Evolutionary conservation across 441 rosid species (phyloP), one percentile per base, ranked within the genome.

Genomic region (Erodium moschatum): DNA sequence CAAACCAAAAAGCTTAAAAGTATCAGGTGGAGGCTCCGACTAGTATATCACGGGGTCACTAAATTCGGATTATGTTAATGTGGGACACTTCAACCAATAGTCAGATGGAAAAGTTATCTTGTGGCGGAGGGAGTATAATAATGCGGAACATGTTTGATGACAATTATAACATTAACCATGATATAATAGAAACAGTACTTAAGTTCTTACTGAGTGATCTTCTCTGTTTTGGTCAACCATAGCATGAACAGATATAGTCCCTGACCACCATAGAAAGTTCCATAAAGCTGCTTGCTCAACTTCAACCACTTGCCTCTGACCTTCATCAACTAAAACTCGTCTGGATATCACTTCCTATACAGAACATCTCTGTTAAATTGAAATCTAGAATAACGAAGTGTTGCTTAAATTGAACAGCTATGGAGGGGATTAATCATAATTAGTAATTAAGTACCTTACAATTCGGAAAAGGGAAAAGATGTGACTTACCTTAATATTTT

Each of bases 181-280:
- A 35, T 35, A 35, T 35, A 44, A 10, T 48, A 48, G 54, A 48
- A 48, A 48, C 11, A 15, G 61, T 54, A 16, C 0, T 13, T 67
- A 65, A 42, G 46, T 66, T 66, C 89, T 78, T 81, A 90, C 97
- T 0, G 90, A 78, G 79, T 81, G 83, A 77, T 90, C 89, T 69
- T 79, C 70, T 70, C 95, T 79, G 84, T 89, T 85, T 72, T 92
- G 96, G 67, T 92, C 96, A 18, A 89, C 97, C 68, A 85, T 72
- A 71, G 90, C 91, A 76, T 89, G 89, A 60, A 92, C 98, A 10
- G 90, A 85, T 69, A 92, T 86, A 8, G 91, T 85, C 75, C 97
- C 96, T 11, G 98, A 90, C 94, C 98, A 89, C 97, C 93, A 92
- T 10, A 92, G 96, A 70, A 92, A 92, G 77, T 76, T 90, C 97